Percentiles rank a stretch among this genome's conserved stretches.
Conservation (phyloP, 345 rosid species). For the Populus deltoides region DNA sequence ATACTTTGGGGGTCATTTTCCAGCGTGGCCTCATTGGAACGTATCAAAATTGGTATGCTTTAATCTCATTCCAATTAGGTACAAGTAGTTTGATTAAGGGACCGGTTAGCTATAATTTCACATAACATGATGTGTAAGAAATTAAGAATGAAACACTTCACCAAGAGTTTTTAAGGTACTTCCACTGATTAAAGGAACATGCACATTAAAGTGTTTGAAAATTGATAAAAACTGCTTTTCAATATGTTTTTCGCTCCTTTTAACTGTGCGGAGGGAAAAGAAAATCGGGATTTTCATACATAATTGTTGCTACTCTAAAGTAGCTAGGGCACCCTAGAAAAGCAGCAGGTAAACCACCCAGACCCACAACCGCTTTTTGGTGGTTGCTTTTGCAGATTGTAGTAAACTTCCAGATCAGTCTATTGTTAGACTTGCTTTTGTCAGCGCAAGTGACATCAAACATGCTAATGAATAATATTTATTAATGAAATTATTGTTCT, state of each 20-base stretch:
- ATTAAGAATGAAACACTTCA: neutral
- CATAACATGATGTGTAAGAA: neutral
- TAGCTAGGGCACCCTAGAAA: neutral
- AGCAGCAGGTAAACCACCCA: constrained; percentile 5
- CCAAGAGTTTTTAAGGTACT: neutral
- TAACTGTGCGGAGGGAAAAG: neutral
- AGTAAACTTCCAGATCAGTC: neutral
- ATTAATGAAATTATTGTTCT: neutral
- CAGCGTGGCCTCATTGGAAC: constrained; percentile 93
- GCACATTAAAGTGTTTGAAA: no score
- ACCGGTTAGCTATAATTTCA: neutral
- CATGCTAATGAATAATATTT: neutral
- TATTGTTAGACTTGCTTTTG: neutral
- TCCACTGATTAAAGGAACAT: neutral
- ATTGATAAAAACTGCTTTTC: no score
- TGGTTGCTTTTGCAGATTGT: neutral
- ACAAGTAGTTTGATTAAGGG: neutral
- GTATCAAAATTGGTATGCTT: constrained; percentile 76
- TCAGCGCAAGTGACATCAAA: neutral
- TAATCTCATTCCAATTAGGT: neutral
- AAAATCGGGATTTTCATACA: neutral
- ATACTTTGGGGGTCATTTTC: constrained; percentile 76
- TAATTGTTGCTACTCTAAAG: neutral
- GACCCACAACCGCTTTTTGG: neutral
- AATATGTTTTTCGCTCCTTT: neutral